Percentiles rank a stretch among this genome's conserved stretches.
Conservation (phyloP, 2,329 filamentous ascomycete species). For the Tolypocladium ovalisporum region DNA sequence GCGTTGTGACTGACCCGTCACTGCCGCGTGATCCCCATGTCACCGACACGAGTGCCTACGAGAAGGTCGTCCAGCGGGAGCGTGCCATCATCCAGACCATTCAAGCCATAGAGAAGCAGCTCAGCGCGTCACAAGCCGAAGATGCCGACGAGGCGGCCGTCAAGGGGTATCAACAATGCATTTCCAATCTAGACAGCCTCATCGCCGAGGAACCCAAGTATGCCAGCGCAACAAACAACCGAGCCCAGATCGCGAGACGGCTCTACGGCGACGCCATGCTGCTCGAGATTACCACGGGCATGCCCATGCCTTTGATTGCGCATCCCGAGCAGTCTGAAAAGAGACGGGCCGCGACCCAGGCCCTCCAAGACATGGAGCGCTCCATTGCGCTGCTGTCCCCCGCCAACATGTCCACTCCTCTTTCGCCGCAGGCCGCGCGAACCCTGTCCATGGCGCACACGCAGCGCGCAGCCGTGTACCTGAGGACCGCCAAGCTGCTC, state of each 20-base stretch:
- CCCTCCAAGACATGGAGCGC: constrained; percentile 42
- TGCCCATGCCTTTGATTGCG: constrained; percentile 29
- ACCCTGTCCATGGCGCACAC: constrained; percentile 62
- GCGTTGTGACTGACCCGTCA: constrained; percentile 41
- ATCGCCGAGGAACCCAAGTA: constrained; percentile 51
- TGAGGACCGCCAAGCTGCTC: constrained; percentile 44
- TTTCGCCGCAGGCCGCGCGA: constrained; percentile 54
- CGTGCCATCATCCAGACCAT: constrained; percentile 41
- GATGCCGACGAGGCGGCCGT: constrained; percentile 25
- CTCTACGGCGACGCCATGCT: constrained; percentile 52
- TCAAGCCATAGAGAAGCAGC: constrained; percentile 42
- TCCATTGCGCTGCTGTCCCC: constrained; percentile 52
- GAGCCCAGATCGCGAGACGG: constrained; percentile 55
- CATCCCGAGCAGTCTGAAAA: constrained; percentile 25
- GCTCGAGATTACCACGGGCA: constrained; percentile 25
- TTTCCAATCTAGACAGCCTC: constrained; percentile 41
- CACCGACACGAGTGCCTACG: constrained; percentile 38
- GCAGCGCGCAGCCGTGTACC: constrained; percentile 56
- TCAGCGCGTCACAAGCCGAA: constrained; percentile 30
- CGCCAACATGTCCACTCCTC: constrained; percentile 30
- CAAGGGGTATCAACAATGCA: constrained; percentile 33
- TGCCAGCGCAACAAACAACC: constrained; percentile 64
- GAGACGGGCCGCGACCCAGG: constrained; percentile 24
- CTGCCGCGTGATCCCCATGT: constrained; percentile 48
- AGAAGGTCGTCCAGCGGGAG: constrained; percentile 37